Conservation (phyloP, 2,329 filamentous ascomycete species). For the Leptodontidium sp. region DNA sequence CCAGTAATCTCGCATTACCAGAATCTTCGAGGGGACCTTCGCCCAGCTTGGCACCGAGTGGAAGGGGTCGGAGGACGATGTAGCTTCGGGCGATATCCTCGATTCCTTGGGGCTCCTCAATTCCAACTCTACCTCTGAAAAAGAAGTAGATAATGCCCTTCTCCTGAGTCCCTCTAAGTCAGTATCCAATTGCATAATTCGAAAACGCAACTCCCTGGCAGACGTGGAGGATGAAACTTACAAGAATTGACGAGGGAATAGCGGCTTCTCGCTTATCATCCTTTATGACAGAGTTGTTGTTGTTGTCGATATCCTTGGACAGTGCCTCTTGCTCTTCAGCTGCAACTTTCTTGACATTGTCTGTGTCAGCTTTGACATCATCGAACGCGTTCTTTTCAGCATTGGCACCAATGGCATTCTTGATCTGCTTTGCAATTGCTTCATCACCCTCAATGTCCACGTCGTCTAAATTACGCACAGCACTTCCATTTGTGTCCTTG, state of each 20-base stretch:
- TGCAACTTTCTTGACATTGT: conserved; percentile 38
- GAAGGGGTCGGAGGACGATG: conserved; percentile 79
- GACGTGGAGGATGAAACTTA: neutral
- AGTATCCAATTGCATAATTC: neutral
- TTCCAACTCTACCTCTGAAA: conserved; percentile 77
- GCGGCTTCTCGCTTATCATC: conserved; percentile 46
- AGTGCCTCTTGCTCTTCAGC: conserved; percentile 40
- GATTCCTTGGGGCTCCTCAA: conserved; percentile 73
- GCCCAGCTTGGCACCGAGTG: conserved; percentile 71
- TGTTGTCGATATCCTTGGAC: conserved; percentile 42
- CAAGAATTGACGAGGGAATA: conserved; percentile 64
- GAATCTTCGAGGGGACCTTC: conserved; percentile 56
- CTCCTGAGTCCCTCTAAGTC: conserved; percentile 53
- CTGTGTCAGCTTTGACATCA: conserved; percentile 44
- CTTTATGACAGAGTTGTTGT: conserved; percentile 42
- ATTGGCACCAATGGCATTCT: conserved; percentile 20
- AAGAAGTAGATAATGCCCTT: conserved; percentile 95
- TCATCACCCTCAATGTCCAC: conserved; percentile 27
- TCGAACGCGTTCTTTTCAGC: conserved; percentile 43
- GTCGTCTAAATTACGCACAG: neutral
- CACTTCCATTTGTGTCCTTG: conserved; percentile 37
- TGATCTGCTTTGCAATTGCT: conserved; percentile 25
- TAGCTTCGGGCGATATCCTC: conserved; percentile 80
- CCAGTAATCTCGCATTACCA: conserved; percentile 74
- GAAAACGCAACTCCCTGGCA: neutral